Evolutionary conservation across 345 rosid species (phyloP).

Genomic region (Eucalyptus albens): DNA sequence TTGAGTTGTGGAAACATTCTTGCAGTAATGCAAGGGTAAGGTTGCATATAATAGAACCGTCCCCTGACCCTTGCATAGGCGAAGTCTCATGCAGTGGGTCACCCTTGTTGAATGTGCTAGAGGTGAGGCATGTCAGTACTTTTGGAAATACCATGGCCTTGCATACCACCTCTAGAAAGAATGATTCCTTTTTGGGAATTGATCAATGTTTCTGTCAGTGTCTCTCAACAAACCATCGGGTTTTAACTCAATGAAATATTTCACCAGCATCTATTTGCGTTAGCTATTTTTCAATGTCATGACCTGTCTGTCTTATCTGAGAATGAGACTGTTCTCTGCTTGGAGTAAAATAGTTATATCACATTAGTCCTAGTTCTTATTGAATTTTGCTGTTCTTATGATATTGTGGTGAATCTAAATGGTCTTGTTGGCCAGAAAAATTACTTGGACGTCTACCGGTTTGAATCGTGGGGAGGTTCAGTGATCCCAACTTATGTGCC

Average conservation of each 20-base stretch:
- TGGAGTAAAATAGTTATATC: background rate
- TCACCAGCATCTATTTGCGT: background rate
- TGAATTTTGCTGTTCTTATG: background rate
- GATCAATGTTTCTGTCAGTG: background rate
- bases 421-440: slow-evolving; percentile 45
- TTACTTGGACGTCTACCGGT: slow-evolving; percentile 87
- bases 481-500: slow-evolving; percentile 64
- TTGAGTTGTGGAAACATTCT: background rate
- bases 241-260: background rate
- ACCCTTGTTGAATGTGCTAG: background rate
- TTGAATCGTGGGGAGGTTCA: slow-evolving; percentile 98
- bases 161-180: background rate
- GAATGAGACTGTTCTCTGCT: background rate
- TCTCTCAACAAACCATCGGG: background rate
- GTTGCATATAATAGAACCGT: background rate
- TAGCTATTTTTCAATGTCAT: background rate
- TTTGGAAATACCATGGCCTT: background rate
- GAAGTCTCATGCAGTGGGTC: background rate
- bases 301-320: background rate
- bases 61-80: background rate
- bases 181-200: background rate
- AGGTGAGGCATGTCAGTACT: background rate
- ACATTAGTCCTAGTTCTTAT: background rate
- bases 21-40: background rate
- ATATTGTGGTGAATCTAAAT: background rate